These are phyloP conservation scores for Athelia sp. DNA, from an alignment of 1,284 basidiomycete genomes.

Conservation along the genomic window DNA sequence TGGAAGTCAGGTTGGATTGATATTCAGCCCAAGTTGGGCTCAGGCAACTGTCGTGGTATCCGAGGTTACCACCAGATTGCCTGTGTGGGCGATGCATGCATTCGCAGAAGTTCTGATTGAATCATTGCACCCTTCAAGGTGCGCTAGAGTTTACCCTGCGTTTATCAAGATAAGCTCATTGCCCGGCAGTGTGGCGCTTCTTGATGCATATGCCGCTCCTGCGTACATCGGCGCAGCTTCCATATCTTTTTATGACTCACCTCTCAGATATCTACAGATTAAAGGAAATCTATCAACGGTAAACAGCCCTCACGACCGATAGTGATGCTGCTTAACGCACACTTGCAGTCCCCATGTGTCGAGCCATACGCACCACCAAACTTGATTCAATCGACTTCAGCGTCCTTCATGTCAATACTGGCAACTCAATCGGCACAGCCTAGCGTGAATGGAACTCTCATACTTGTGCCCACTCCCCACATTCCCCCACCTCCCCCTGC, in stretches of 20 bases:
- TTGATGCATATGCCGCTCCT: slow-evolving; percentile 50
- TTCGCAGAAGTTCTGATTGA: slow-evolving; percentile 42
- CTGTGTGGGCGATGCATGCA: slow-evolving; percentile 43
- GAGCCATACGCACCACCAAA: slow-evolving; percentile 51
- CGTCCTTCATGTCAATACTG: slow-evolving; percentile 43
- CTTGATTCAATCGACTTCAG: slow-evolving; percentile 50
- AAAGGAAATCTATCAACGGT: slow-evolving; percentile 19
- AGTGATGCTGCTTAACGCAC: too few relatives aligned
- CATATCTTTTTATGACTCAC: slow-evolving; percentile 35
- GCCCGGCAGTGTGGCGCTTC: slow-evolving; percentile 35
- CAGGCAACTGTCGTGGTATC: slow-evolving; percentile 44
- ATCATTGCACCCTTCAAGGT: slow-evolving; percentile 45
- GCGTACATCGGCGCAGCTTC: slow-evolving; percentile 41
- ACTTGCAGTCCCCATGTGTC: slow-evolving; percentile 12
- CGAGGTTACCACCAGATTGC: slow-evolving; percentile 44
- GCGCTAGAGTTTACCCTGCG: slow-evolving; percentile 5
- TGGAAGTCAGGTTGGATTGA: slow-evolving; percentile 40
- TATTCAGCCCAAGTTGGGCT: slow-evolving; percentile 48
- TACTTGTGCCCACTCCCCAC: slow-evolving; percentile 50
- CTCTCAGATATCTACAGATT: slow-evolving; percentile 50
- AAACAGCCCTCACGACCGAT: too few relatives aligned
- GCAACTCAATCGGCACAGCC: slow-evolving; percentile 7
- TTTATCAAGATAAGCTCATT: slow-evolving; percentile 1
- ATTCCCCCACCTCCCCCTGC: slow-evolving; percentile 35
- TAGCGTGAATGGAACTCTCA: slow-evolving; percentile 19